Conservation (phyloP, 495 filamentous ascomycete species). For the Astrothelium macrocarpum region DNA sequence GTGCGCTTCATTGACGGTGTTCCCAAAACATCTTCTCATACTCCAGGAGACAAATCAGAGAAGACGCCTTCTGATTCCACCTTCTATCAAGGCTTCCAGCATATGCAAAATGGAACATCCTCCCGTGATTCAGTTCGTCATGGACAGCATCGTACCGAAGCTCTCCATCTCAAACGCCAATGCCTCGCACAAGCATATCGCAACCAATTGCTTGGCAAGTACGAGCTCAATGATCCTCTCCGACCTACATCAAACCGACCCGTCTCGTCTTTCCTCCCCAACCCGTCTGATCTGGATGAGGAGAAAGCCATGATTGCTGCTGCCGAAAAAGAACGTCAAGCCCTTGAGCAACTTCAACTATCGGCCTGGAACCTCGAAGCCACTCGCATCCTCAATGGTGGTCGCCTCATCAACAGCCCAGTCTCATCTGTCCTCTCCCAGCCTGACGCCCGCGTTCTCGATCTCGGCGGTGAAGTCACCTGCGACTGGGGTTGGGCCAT, state of each 20-base stretch:
- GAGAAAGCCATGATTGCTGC: constrained; percentile 49
- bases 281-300: constrained; percentile 34
- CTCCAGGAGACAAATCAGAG: constrained; percentile 4
- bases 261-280: constrained; percentile 26
- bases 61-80: constrained; percentile 49
- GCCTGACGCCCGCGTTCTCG: constrained; percentile 58
- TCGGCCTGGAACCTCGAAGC: constrained; percentile 76
- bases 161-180: constrained; percentile 71
- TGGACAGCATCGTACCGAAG: constrained; percentile 76
- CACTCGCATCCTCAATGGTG: constrained; percentile 65
- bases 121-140: constrained; percentile 71
- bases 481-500: constrained; percentile 96
- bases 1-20: constrained; percentile 64
- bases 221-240: constrained; percentile 48
- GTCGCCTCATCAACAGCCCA: constrained; percentile 68
- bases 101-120: constrained; percentile 48
- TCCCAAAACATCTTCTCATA: constrained; percentile 21
- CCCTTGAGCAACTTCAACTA: constrained; percentile 61
- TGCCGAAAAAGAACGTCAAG: constrained; percentile 66
- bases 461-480: constrained; percentile 74
- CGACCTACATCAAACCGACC: constrained; percentile 39
- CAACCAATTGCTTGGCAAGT: constrained; percentile 68
- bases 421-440: constrained; percentile 43
- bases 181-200: constrained; percentile 28
- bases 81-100: constrained; percentile 86